Conservation (phyloP, 371 early-diverging fungal species). For the Rhizopus delemar region DNA sequence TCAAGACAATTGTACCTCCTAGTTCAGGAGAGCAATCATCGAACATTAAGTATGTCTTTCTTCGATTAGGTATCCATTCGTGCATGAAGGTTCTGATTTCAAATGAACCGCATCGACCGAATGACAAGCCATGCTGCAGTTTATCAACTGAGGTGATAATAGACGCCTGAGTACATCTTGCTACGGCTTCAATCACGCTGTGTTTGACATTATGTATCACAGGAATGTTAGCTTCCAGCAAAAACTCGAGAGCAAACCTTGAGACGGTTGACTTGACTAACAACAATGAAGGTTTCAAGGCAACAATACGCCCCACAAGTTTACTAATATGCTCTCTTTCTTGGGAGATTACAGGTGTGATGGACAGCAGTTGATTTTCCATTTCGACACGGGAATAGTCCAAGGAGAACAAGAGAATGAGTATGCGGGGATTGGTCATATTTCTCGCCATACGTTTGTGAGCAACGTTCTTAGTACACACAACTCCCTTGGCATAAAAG, state of each 20-base stretch:
- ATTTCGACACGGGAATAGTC: constrained; percentile 84
- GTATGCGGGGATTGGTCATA: constrained; percentile 72
- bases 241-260: constrained; percentile 79
- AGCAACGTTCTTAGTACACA: constrained; percentile 88
- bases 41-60: constrained; percentile 86
- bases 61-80: constrained; percentile 71
- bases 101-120: constrained; percentile 84
- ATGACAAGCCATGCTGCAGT: constrained; percentile 65
- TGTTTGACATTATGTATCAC: constrained; percentile 88
- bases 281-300: constrained; percentile 78
- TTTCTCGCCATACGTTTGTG: constrained; percentile 85
- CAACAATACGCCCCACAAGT: constrained; percentile 78
- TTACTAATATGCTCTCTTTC: constrained; percentile 83
- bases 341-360: constrained; percentile 81
- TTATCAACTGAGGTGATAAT: constrained; percentile 84
- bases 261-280: constrained; percentile 84
- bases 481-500: constrained; percentile 83
- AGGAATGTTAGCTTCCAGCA: constrained; percentile 75
- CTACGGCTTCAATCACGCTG: constrained; percentile 79
- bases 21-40: constrained; percentile 81
- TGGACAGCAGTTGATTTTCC: constrained; percentile 76
- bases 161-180: constrained; percentile 84
- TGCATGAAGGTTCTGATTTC: constrained; percentile 80
- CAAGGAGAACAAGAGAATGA: constrained; percentile 85
- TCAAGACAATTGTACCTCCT: constrained; percentile 86